Base-by-base conservation (phyloP, 352 stramenopile genomes). In the Phytophthora niederhauseri region DNA sequence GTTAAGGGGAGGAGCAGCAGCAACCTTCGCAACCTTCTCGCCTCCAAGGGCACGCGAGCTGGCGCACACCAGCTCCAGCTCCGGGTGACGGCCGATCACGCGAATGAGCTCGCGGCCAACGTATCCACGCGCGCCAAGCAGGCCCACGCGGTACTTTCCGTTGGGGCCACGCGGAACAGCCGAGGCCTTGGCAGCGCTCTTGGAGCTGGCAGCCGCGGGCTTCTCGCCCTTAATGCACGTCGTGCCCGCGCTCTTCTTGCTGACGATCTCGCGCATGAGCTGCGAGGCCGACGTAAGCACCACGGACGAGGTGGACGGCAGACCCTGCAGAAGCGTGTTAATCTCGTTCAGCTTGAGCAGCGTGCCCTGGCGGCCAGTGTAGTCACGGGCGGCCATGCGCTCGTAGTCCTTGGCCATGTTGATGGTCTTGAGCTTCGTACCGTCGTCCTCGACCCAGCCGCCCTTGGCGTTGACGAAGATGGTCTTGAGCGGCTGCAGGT, bases 281-380 rank as follows among this genome's bases (percentile, higher is more conserved):
- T 82, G 77, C 12, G 77, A 87, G 2, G 90, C 88, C 15, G 88
- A 95, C n/a, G 87, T 95, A 50, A 97, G 85, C 36, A 90, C 84
- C 28, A 97, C 91, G 0, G 91, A 94, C 17, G 89, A 95, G 19
- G 84, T 84, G 38, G 77, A 80, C 14, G 91, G 89, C 34, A 97
- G 70, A 34, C 81, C 81, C 60, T 94, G 76, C 45, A 96, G 73
- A 19, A 97, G 78, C 31, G 78, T 75, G 72, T 97, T 90, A 72
- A 97, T 96, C 76, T 97, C 91, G 59, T 96, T 97, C 15, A 97
- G 79, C 81, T 97, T 97, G 57, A 97, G 81, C n/a, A 97, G 81
- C 57, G 91, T 97, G 53, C 91, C 91, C 61, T 97, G 90, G 38
- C 91, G 90, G 15, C 90, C 90, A 20, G 85, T 94, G 76, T 97